A percentile compares a stretch with the other conserved stretches of the same genome.
Evolutionary conservation across 176 grass and related monocot species (phyloP).

Genomic region (Hyparrhenia diplandra): DNA sequence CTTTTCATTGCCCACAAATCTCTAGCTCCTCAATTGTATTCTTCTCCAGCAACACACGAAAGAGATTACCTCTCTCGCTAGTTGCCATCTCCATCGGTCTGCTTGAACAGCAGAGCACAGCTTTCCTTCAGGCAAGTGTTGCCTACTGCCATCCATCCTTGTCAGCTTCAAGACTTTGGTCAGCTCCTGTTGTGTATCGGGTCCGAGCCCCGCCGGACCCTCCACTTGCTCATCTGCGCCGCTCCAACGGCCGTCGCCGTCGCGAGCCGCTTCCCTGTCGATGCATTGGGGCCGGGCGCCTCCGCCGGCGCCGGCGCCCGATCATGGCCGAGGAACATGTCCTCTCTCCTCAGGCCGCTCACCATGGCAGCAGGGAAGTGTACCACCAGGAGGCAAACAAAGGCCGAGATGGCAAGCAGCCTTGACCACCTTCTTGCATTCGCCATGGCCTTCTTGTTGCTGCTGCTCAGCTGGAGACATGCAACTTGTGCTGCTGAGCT

Average conservation of each 20-base stretch:
- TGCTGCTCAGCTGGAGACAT: conserved; percentile 38
- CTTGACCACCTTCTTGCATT: not conserved
- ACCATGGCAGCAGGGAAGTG: not conserved
- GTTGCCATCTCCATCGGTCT: not conserved
- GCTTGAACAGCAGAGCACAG: not conserved
- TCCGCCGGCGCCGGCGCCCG: not conserved
- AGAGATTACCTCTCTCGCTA: not conserved
- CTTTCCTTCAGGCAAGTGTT: not conserved
- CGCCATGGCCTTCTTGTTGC: conserved; percentile 19
- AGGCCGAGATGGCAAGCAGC: conserved; percentile 16
- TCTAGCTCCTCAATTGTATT: not conserved
- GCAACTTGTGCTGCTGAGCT: conserved; percentile 10
- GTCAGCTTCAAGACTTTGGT: not conserved
- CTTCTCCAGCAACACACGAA: not conserved
- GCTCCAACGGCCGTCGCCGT: conserved; percentile 14
- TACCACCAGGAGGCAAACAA: conserved; percentile 34
- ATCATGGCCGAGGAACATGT: conserved; percentile 16
- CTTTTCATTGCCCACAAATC: not conserved
- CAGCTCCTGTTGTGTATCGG: conserved; percentile 65
- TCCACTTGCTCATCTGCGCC: conserved; percentile 45
- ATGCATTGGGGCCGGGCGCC: not conserved
- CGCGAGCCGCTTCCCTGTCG: conserved; percentile 12
- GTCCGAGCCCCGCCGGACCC: conserved; percentile 53
- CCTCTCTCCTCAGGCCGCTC: conserved; percentile 32
- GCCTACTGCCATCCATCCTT: not conserved